Evolutionary conservation across 129 eudicot species (phyloP), one percentile per base, ranked within the genome.

Genomic region (Gnaphalium uliginosum): DNA sequence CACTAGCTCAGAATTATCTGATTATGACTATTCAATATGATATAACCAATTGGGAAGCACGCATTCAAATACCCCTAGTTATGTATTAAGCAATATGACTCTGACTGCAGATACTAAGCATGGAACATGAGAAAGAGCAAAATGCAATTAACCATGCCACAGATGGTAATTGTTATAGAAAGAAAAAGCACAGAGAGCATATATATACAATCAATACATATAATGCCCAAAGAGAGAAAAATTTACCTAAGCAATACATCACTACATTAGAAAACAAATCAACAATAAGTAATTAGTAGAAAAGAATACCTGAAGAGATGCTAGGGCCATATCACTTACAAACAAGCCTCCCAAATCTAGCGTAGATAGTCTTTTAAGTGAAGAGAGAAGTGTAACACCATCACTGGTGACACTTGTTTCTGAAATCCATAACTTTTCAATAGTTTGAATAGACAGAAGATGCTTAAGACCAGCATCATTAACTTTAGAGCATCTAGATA

Each of bases 331-430:
- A 69, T 95, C 99, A 70, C 78, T 86, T 46, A 91, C 83, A 73
- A 81, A 85, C 69, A 95, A 83, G 59, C 97, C 99, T 80, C 99
- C 99, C 81, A 95, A 85, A 76, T 95, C 99, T 86, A 91, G 73
- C 73, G 66, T 17, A 6, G 83, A 81, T 76, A 95, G 73, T 53
- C 87, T 83, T 73, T 54, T 73, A 39, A 91, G 86, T 25, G 92
- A 88, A 74, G 89, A 74, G 39, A 95, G 94, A 80, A 80, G 84
- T 33, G 72, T 48, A 33, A 95, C 86, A 58, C 97, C 99, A 25
- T 83, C 75, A 21, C 92, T 77, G 41, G 96, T 89, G 24, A 95
- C 97, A 29, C 89, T 84, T 41, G 99, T 95, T 83, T 88, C 87
- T 69, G 99, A 86, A 62, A 91, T 86, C 77, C 86, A 76, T 54